Conservation (phyloP, 2,329 filamentous ascomycete species). For the Boeremia lycopersici region DNA sequence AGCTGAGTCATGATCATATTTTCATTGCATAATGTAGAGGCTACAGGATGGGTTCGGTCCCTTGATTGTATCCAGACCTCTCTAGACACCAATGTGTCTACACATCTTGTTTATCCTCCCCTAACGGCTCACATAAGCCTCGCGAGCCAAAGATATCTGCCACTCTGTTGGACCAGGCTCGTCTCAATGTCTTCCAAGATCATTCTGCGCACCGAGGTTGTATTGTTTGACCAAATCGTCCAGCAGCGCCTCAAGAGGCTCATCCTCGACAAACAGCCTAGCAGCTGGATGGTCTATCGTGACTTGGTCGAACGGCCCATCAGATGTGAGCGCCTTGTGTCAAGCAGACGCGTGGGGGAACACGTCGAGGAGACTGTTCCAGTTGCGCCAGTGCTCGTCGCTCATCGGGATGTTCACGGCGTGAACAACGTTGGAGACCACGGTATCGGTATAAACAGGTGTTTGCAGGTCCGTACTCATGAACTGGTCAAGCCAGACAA, state of each 20-base stretch:
- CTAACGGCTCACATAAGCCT: too few species aligned
- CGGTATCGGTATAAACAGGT: constrained; percentile 6
- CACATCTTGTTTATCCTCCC: too few species aligned
- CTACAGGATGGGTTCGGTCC: too few species aligned
- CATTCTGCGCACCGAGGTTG: neutral
- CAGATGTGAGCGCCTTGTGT: constrained; percentile 12
- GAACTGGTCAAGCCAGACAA: constrained; percentile 14
- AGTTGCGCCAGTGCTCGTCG: constrained; percentile 15
- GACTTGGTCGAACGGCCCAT: constrained; percentile 17
- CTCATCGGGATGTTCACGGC: constrained; percentile 21
- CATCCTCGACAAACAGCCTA: neutral
- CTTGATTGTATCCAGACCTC: too few species aligned
- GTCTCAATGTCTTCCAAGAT: neutral
- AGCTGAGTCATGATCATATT: too few species aligned
- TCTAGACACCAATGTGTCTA: too few species aligned
- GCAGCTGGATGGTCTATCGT: neutral
- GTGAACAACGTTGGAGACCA: constrained; percentile 20
- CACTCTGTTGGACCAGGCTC: neutral
- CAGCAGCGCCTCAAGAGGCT: neutral
- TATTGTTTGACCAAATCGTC: neutral
- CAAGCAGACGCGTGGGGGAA: constrained; percentile 16
- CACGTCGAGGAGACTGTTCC: constrained; percentile 13
- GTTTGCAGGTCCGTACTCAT: constrained; percentile 16
- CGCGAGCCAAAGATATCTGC: too few species aligned
- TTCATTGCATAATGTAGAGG: too few species aligned